phyloP scores from a whole-genome alignment of 2,329 filamentous ascomycete species.

The Paecilomyces fulvus region DNA sequence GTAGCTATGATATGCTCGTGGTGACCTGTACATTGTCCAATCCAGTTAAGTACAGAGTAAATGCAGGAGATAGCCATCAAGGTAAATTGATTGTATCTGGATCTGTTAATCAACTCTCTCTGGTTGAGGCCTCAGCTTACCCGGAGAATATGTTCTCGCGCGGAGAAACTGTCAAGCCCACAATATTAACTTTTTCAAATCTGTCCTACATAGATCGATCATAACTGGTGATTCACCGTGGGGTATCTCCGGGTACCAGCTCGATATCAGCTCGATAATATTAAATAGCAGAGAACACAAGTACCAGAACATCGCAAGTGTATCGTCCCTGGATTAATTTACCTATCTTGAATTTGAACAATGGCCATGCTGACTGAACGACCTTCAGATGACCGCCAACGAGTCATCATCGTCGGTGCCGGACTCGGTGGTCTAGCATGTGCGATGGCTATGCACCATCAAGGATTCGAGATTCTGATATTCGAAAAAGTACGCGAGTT shows the following conservation, averaged over 20 bases:
- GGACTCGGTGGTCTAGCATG: conserved; percentile 37
- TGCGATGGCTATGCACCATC: conserved; percentile 6
- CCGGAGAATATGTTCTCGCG: neutral
- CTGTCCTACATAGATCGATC: neutral
- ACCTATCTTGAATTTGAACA: neutral
- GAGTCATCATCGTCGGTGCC: conserved; percentile 43
- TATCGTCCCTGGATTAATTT: neutral
- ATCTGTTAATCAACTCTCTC: neutral
- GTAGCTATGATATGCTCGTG: too few relatives aligned
- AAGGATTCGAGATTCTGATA: conserved; percentile 5
- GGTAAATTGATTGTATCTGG: too few relatives aligned
- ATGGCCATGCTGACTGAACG: neutral
- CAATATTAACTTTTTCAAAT: conserved; percentile 2
- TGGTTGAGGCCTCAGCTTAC: neutral
- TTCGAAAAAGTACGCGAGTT: conserved; percentile 8
- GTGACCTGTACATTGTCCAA: too few relatives aligned
- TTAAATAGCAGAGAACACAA: neutral
- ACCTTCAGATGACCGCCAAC: neutral
- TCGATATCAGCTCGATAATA: neutral
- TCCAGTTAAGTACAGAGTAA: too few relatives aligned
- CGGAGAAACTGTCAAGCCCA: conserved; percentile 2
- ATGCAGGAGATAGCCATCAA: too few relatives aligned
- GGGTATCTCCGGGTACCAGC: neutral
- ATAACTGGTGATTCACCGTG: neutral
- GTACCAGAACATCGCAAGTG: neutral